Conservation (phyloP, 2,329 filamentous ascomycete genomes). For the Chaetomiaceae sp. region DNA sequence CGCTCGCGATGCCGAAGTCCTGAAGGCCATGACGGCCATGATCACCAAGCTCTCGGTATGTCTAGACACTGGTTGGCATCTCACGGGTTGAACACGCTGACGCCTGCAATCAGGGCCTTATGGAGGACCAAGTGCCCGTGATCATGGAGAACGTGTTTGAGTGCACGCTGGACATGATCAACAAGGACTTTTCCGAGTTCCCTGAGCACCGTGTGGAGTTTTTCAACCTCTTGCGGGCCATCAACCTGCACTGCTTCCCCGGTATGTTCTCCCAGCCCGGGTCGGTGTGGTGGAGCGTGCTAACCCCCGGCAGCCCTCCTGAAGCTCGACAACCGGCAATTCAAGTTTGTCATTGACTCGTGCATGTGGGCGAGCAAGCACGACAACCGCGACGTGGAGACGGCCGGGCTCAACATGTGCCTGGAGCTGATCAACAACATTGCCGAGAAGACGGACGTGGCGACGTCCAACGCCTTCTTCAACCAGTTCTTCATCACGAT, state of each 20-base stretch:
- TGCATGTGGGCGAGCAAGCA: constrained; percentile 99
- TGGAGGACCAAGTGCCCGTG: constrained; percentile 96
- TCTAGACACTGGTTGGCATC: constrained; percentile 32
- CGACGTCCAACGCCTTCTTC: constrained; percentile 93
- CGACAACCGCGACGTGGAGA: constrained; percentile 96
- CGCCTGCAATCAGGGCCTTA: constrained; percentile 60
- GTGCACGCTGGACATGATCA: constrained; percentile 99
- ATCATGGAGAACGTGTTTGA: constrained; percentile 99
- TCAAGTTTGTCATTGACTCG: constrained; percentile 99
- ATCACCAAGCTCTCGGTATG: constrained; percentile 94
- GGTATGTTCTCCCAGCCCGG: constrained; percentile 37
- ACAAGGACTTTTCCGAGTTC: constrained; percentile 99
- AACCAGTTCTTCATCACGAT: constrained; percentile 96
- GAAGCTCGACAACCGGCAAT: constrained; percentile 91
- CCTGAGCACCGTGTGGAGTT: constrained; percentile 99
- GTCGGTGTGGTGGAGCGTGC: constrained; percentile 17
- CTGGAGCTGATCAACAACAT: constrained; percentile 97
- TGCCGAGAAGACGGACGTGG: constrained; percentile 79
- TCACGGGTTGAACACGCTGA: not conserved
- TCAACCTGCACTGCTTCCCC: constrained; percentile 96
- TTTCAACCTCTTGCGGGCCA: constrained; percentile 92
- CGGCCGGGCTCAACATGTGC: constrained; percentile 95
- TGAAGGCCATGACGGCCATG: constrained; percentile 96
- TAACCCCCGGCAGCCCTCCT: constrained; percentile 57
- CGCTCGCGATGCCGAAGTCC: constrained; percentile 90